These are phyloP conservation scores for Penicillium herquei DNA, from an alignment of 495 filamentous ascomycete genomes.

Conservation along the genomic window DNA sequence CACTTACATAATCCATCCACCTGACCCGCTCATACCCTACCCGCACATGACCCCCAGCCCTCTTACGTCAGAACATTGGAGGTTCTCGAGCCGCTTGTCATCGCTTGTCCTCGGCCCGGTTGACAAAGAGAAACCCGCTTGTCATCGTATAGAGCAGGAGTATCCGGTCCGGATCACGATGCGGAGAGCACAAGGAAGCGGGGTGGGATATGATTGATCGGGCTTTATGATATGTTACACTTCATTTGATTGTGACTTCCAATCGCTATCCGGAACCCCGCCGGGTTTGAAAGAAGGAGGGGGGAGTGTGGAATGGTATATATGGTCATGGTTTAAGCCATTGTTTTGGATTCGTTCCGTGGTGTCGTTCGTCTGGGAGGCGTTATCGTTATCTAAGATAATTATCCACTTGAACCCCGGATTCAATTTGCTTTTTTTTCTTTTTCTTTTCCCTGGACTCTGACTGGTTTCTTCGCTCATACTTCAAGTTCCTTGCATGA, in stretches of 20 bases:
- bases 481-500: no score
- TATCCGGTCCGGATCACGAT: slow-evolving; percentile 23
- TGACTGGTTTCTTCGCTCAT: no score
- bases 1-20: slow-evolving; percentile 3
- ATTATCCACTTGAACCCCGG: no score
- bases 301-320: background rate
- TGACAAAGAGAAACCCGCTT: slow-evolving; percentile 28
- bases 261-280: background rate
- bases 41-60: slow-evolving; percentile 10
- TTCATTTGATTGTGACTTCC: background rate
- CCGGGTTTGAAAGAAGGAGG: background rate
- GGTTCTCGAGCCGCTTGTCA: slow-evolving; percentile 22
- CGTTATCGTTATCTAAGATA: no score
- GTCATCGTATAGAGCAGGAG: slow-evolving; percentile 10
- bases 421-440: no score
- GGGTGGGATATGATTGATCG: slow-evolving; percentile 3
- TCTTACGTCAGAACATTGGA: slow-evolving; percentile 13
- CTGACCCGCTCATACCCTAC: slow-evolving; percentile 16
- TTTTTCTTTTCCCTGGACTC: no score
- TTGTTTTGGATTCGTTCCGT: no score
- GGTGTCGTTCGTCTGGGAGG: no score
- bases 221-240: background rate
- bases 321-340: background rate
- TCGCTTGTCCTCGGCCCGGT: slow-evolving; percentile 28
- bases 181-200: slow-evolving; percentile 4